Base-by-base conservation (phyloP, 2,329 filamentous ascomycete species). In the Epichloe aotearoae region DNA sequence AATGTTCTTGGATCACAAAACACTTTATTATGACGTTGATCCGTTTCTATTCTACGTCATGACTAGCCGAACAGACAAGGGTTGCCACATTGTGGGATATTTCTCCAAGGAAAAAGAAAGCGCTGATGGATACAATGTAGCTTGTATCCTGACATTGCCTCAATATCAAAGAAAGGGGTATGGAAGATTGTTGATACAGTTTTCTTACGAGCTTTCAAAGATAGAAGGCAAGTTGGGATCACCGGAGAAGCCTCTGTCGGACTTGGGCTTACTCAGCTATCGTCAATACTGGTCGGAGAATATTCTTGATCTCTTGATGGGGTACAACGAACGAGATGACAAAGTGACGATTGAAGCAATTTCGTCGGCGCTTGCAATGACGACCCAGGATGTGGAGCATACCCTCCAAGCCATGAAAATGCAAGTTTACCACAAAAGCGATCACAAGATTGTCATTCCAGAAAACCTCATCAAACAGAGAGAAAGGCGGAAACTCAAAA, bases 1-100 rank as follows among this genome's bases (percentile, higher is more conserved):
- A 63, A 87, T 97, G 70, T 98, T 98, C 64, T 76, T 98, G 38
- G 93, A 95, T 57, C 94, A 96, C 66, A 98, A 98, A 69, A 97
- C 93, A 5, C 80, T 98, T 7, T 98, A 96, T 73, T 98, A 98
- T 71, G 93, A 98, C 60, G 93, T 98, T n/a, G 93, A 98, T 56
- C 93, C 93, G 0, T 98, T 98, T 64, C 71, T 98, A 37, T 98
- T 98, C 72, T 98, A 98, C 69, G 91, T 95, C 66, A 96, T 98
- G 91, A 88, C 88, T 26, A 84, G 83, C 40, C 82, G 86, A 58
- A 87, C 90, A 56, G 88, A 95, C 47, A 84, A 89, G 59, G 93
- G 93, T 14, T 93, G 86, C 61, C 93, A 97, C 62, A 79, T 98
- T 47, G 87, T 98, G n/a, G 93, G 93, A n/a, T 98, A 96, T 64